A percentile compares a stretch with the other conserved stretches of the same genome.
Conservation (phyloP, 352 stramenopile genomes). For the Chrysophaeum taylorii region DNA sequence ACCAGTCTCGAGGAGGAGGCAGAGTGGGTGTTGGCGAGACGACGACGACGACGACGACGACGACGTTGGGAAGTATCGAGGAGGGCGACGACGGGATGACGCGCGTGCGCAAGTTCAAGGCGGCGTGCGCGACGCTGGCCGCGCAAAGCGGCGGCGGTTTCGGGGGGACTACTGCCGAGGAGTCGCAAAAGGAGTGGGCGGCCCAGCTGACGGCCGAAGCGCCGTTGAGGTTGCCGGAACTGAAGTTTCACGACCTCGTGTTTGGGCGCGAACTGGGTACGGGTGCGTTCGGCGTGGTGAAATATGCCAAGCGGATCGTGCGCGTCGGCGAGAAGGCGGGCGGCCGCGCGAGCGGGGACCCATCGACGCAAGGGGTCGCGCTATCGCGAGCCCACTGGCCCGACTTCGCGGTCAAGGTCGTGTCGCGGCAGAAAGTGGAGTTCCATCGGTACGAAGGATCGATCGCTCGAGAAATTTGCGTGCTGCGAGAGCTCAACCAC, state of each 20-base stretch:
- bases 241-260: constrained; percentile 66
- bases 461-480: constrained; percentile 59
- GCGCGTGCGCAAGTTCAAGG: constrained; percentile 36
- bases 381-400: not conserved
- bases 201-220: constrained; percentile 44
- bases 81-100: not conserved
- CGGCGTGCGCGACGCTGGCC: constrained; percentile 22
- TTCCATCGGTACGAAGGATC: constrained; percentile 53
- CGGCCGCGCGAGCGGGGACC: no score
- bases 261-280: constrained; percentile 52
- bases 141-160: constrained; percentile 8
- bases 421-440: constrained; percentile 34
- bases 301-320: constrained; percentile 60
- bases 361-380: not conserved
- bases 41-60: not conserved
- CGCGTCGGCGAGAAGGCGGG: not conserved
- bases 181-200: constrained; percentile 37
- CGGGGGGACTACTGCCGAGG: not conserved
- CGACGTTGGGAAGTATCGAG: not conserved
- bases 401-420: not conserved
- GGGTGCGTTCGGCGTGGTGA: constrained; percentile 53
- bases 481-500: constrained; percentile 54
- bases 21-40: not conserved
- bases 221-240: constrained; percentile 42
- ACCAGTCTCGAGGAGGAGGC: not conserved